Evolutionary conservation across 805 yeast genomes (phyloP).

Genomic region (Yamadazyma scolyti): DNA sequence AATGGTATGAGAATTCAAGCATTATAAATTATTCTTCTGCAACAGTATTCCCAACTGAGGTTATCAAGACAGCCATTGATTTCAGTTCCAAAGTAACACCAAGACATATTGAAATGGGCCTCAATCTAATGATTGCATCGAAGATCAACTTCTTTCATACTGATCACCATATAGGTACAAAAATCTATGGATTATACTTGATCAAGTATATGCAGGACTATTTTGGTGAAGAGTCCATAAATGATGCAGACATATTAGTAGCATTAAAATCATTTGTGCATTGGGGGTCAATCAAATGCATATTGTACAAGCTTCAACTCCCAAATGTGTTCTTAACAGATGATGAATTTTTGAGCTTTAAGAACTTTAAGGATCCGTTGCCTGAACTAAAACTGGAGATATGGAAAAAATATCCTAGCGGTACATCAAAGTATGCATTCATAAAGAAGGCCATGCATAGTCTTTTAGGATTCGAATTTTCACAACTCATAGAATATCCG

Average conservation of each 20-base stretch:
- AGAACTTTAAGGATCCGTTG: slow-evolving; percentile 39
- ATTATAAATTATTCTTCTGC: slow-evolving; percentile 34
- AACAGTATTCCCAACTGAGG: slow-evolving; percentile 23
- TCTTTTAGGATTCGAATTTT: slow-evolving; percentile 31
- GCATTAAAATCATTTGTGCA: slow-evolving; percentile 51
- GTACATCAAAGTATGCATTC: slow-evolving; percentile 45
- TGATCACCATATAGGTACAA: slow-evolving; percentile 53
- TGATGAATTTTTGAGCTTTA: slow-evolving; percentile 26
- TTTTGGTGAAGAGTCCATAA: slow-evolving; percentile 38
- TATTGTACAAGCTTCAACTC: slow-evolving; percentile 38
- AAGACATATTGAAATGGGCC: slow-evolving; percentile 39
- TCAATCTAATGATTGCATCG: slow-evolving; percentile 40
- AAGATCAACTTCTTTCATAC: slow-evolving; percentile 53
- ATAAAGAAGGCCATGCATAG: slow-evolving; percentile 36
- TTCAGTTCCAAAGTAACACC: slow-evolving; percentile 25
- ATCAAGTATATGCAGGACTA: slow-evolving; percentile 32
- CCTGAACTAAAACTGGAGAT: slow-evolving; percentile 37
- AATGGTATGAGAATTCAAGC: slow-evolving; percentile 46
- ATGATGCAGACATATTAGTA: slow-evolving; percentile 39
- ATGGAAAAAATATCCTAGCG: slow-evolving; percentile 48
- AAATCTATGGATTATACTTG: slow-evolving; percentile 44
- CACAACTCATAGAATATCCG: slow-evolving; percentile 33
- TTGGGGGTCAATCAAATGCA: slow-evolving; percentile 52
- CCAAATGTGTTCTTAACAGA: slow-evolving; percentile 33
- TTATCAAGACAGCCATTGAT: slow-evolving; percentile 28